Evolutionary conservation across 371 early-diverging fungal genomes (phyloP).

Genomic region (Mucor lusitanicus): DNA sequence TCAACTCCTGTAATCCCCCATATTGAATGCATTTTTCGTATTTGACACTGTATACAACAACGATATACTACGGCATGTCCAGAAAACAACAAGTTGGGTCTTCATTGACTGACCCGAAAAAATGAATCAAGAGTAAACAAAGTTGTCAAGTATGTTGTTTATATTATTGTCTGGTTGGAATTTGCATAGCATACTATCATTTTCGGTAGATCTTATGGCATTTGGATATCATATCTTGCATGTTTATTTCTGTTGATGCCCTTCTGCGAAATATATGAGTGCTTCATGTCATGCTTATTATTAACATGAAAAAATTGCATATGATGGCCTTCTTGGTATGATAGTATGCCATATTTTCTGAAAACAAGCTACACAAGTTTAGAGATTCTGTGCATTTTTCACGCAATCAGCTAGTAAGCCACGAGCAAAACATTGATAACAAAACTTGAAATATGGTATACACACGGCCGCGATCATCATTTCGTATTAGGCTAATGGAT

Average conservation of each 20-base stretch:
- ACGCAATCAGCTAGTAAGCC: too few species aligned
- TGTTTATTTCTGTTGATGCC: background rate
- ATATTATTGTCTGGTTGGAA: conserved; percentile 5
- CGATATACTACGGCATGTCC: background rate
- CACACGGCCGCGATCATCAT: too few species aligned
- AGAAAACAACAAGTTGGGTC: background rate
- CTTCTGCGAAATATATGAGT: too few species aligned
- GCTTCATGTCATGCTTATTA: too few species aligned
- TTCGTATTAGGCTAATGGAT: too few species aligned
- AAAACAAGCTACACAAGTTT: too few species aligned
- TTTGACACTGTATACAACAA: background rate
- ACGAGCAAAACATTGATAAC: too few species aligned
- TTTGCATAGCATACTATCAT: background rate
- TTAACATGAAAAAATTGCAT: too few species aligned
- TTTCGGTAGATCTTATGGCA: background rate
- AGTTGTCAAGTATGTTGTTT: background rate
- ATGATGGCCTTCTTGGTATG: too few species aligned
- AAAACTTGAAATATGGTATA: too few species aligned
- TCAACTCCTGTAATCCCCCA: background rate
- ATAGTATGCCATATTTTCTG: too few species aligned
- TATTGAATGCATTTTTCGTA: background rate
- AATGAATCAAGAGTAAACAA: background rate
- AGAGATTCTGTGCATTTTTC: too few species aligned
- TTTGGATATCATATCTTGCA: background rate
- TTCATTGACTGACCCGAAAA: background rate